Base-by-base conservation (phyloP, 371 early-diverging fungal species). In the Mortierella sp. region DNA sequence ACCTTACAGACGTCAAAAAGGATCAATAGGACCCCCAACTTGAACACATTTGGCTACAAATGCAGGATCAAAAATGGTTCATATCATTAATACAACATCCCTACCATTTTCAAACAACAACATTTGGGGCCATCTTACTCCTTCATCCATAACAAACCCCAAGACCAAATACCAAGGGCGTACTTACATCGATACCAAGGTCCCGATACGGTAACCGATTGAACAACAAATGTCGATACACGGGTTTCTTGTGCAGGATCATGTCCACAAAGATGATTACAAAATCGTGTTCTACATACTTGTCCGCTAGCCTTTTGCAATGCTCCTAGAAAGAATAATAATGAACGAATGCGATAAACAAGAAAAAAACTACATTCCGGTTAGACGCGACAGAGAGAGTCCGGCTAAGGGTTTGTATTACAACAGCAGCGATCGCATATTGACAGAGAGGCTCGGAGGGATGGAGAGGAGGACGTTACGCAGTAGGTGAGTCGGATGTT, bases 261-360 rank as follows among this genome's bases (percentile, higher is more conserved):
- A 98, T 94, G 90, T 98, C 99, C 80, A 98, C 96, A 88, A 98
- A 97, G 77, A 97, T 93, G 74, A 98, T 94, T 16, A 97, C 93
- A 84, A 93, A 92, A 85, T 98, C 99, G 81, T 95, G 95, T 87
- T 98, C 99, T 65, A 98, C 92, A 88, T 98, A 98, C 87, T 96
- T 97, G 91, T 98, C 99, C 54, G 96, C 97, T 83, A 98, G 95
- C 50, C 92, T 89, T 54, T 95, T 91, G 90, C 99, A 98, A 26
- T 84, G 85, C 48, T 92, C 91, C 95, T 95, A 89, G 3, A 38
- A 57, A 45, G 8, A 3, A 21, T 2, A 4, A 68, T 2, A 31
- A 68, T 7, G 21, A n/a, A n/a, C 5, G 26, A 31, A 6, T 24
- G 11, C 10, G 16, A 14, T 52, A 47, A 19, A 63, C 21, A 70